Percentiles rank a stretch among this genome's conserved stretches.
Conservation (phyloP, 306 rosid genomes). For the Purshia tridentata region DNA sequence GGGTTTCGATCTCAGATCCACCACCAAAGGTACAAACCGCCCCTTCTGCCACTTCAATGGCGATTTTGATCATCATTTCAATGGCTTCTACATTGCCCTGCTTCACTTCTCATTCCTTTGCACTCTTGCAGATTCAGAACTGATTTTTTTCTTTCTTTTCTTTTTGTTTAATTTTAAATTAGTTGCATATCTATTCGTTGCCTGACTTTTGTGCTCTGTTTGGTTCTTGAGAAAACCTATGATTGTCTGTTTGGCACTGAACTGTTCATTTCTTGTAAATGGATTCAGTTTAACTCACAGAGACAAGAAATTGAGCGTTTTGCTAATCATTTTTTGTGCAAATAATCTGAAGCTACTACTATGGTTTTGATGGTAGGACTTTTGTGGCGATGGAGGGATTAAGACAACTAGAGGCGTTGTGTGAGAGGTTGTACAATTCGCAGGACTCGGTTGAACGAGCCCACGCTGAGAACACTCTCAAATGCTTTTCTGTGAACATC, state of each 20-base stretch:
- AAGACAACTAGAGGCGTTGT: constrained; percentile 59
- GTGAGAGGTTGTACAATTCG: constrained; percentile 62
- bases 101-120: neutral
- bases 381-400: constrained; percentile 48
- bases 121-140: neutral
- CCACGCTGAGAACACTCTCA: constrained; percentile 59
- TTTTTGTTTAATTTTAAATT: neutral
- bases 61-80: neutral
- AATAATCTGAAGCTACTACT: neutral
- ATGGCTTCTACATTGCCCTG: neutral
- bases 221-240: constrained; percentile 3
- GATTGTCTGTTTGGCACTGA: constrained; percentile 1
- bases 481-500: constrained; percentile 60
- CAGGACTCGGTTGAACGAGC: constrained; percentile 65
- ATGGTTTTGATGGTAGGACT: neutral
- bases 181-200: neutral
- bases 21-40: neutral
- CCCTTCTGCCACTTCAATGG: neutral
- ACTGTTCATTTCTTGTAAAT: neutral
- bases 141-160: neutral
- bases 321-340: neutral
- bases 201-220: neutral
- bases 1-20: constrained; percentile 25
- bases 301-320: no score
- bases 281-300: neutral